Base-by-base conservation (phyloP, 176 grass and related monocot genomes). In the Dactylis glomerata region DNA sequence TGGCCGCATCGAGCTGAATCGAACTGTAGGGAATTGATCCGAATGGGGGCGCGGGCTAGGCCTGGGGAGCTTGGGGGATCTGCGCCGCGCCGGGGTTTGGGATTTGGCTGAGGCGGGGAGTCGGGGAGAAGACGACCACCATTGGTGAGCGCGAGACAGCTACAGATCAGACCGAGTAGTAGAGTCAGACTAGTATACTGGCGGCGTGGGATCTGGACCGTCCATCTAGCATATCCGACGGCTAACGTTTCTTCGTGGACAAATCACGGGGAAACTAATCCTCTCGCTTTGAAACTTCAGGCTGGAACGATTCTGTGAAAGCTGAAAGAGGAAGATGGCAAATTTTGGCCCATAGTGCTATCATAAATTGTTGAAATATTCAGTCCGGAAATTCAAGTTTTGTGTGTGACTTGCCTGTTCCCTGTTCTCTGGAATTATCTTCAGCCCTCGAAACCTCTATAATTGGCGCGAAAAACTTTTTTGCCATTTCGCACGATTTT, bases 121-220 rank as follows among this genome's bases (percentile, higher is more conserved):
- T 47, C 88, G 88, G n/a, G 66, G 45, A 82, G 79, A 65, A 78
- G 65, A 86, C 83, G 83, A 78, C 83, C 72, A 77, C 79, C 83
- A 72, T 56, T 23, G 72, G 30, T 24, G 32, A 20, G 22, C 81
- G 81, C 69, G 55, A 75, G 38, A 45, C 30, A 28, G 51, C 34
- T 31, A 16, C 8, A 15, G 23, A n/a, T 73, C 42, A 13, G 52
- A 33, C 24, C 2, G 59, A 42, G 55, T 45, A 31, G 40, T 40
- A 30, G 50, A 67, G 36, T n/a, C 62, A 7, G 85, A 41, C 51
- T 44, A 14, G 66, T 57, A 83, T 73, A 62, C 68, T 70, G 52
- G 10, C 47, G 22, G 20, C 30, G 6, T 40, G 15, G 1, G 26
- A 86, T 78, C 83, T 16, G 45, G 44, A 4, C 45, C 73, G 84